Evolutionary conservation across 2,329 filamentous ascomycete genomes (phyloP).

Genomic region (Penicillium expansum): DNA sequence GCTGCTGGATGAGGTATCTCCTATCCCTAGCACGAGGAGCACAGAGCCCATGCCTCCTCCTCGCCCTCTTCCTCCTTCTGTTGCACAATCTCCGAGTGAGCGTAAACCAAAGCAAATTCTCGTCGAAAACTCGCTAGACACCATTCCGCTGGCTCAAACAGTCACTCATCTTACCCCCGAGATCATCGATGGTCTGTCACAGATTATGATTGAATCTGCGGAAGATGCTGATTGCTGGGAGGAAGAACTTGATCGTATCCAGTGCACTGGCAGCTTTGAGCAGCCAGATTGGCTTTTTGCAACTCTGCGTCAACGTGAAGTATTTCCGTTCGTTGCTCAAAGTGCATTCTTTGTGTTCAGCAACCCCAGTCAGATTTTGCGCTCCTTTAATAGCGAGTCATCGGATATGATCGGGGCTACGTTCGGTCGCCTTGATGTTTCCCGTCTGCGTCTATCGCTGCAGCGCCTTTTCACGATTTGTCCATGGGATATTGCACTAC

Average conservation of each 20-base stretch:
- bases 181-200: constrained; percentile 38
- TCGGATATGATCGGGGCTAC: background rate
- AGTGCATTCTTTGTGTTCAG: constrained; percentile 47
- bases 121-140: constrained; percentile 11
- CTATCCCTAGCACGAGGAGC: constrained; percentile 12
- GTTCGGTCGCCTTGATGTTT: constrained; percentile 26
- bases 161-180: constrained; percentile 37
- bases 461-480: constrained; percentile 38
- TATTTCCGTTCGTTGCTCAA: constrained; percentile 44
- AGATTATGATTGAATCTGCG: constrained; percentile 36
- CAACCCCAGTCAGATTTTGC: constrained; percentile 39
- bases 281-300: constrained; percentile 40
- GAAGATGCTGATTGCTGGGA: constrained; percentile 41
- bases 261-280: constrained; percentile 37
- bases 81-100: constrained; percentile 21
- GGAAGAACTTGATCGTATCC: constrained; percentile 38
- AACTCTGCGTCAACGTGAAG: constrained; percentile 36
- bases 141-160: constrained; percentile 28
- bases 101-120: constrained; percentile 16
- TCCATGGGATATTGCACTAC: constrained; percentile 41
- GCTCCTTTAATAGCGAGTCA: constrained; percentile 37
- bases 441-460: constrained; percentile 34
- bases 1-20: constrained; percentile 28
- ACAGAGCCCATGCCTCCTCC: background rate
- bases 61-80: constrained; percentile 11